phyloP scores from a whole-genome alignment of 768 basidiomycete genomes.

The Antrodiella citrinella region DNA sequence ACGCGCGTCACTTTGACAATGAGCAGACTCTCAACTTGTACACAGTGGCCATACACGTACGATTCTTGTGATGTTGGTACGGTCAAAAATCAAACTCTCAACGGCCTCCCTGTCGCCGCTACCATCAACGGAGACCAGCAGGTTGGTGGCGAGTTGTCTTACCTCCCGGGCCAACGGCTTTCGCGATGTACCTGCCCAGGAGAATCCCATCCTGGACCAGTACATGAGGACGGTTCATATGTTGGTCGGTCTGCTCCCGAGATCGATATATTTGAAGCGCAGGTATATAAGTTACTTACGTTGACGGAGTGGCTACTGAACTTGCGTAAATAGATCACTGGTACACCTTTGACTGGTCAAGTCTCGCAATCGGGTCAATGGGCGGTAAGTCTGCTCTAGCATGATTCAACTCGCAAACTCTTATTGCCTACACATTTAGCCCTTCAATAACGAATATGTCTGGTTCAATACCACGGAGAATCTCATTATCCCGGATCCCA shows the following conservation, averaged over 20 bases:
- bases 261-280: slow-evolving; percentile 83
- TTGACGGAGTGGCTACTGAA: too few species aligned
- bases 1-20: neutral
- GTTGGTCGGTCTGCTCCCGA: slow-evolving; percentile 78
- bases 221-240: slow-evolving; percentile 58
- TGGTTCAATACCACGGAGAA: slow-evolving; percentile 64
- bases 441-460: slow-evolving; percentile 65
- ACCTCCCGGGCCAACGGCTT: slow-evolving; percentile 72
- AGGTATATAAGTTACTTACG: slow-evolving; percentile 27
- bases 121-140: slow-evolving; percentile 43
- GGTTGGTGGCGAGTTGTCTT: slow-evolving; percentile 49
- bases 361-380: slow-evolving; percentile 85
- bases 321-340: slow-evolving; percentile 10
- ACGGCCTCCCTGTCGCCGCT: slow-evolving; percentile 56
- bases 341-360: slow-evolving; percentile 29
- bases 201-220: slow-evolving; percentile 77
- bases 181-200: slow-evolving; percentile 71
- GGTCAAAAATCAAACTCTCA: slow-evolving; percentile 68
- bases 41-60: slow-evolving; percentile 59
- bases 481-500: slow-evolving; percentile 44
- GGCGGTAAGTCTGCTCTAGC: slow-evolving; percentile 40
- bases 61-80: slow-evolving; percentile 82
- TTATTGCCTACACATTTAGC: slow-evolving; percentile 33
- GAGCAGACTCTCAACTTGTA: neutral
- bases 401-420: neutral